Conservation (phyloP, 306 rosid genomes). For the Oxytropis ochrocephala region DNA sequence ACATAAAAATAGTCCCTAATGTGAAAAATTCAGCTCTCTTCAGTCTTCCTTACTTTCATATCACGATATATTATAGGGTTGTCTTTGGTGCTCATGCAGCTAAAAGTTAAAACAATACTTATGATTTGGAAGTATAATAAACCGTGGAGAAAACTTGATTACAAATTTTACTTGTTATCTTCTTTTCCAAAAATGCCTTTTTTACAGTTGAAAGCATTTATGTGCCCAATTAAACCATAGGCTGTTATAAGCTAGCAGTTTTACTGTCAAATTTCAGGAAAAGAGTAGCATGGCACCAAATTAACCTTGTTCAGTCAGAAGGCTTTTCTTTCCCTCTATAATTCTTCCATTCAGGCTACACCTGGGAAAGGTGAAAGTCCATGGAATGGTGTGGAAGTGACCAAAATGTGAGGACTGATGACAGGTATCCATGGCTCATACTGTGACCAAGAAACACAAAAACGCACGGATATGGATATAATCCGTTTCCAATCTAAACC, state of each 20-base stretch:
- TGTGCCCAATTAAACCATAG: conserved; percentile 13
- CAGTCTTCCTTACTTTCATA: not conserved
- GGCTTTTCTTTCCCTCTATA: conserved; percentile 33
- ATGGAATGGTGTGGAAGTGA: conserved; percentile 20
- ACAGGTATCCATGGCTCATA: conserved; percentile 17
- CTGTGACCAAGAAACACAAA: conserved; percentile 21
- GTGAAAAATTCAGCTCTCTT: conserved; percentile 1
- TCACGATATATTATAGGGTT: not conserved
- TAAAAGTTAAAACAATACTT: not conserved
- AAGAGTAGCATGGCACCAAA: conserved; percentile 24
- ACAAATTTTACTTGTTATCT: not conserved
- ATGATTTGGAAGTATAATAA: not conserved
- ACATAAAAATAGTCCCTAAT: not conserved
- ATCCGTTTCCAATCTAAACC: conserved; percentile 23
- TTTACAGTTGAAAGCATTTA: conserved; percentile 5
- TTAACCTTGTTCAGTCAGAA: conserved; percentile 36
- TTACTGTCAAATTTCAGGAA: conserved; percentile 16
- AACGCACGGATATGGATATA: conserved; percentile 8
- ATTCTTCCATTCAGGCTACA: conserved; percentile 36
- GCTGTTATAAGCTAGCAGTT: conserved; percentile 20
- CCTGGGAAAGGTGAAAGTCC: conserved; percentile 29
- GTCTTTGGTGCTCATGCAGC: not conserved
- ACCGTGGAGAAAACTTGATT: not conserved
- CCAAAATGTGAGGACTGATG: conserved; percentile 21
- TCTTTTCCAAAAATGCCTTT: not conserved